phyloP scores from a whole-genome alignment of 148 eudicot genomes.

The Chenopodium formosanum region DNA sequence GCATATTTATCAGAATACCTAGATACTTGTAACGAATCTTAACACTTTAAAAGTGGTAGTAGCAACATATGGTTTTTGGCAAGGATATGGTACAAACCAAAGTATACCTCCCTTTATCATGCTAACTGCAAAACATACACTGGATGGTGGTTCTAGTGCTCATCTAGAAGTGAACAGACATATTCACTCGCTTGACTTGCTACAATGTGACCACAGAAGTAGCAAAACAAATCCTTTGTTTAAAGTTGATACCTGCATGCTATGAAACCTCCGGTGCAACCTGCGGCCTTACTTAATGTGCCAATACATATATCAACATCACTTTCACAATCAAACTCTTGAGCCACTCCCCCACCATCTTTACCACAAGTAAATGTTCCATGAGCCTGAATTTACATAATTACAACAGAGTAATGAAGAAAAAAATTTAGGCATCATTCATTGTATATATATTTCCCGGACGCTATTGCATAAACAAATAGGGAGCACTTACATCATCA shows the following conservation, averaged over 20 bases:
- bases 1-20: background rate
- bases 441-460: no score
- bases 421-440: background rate
- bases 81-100: background rate
- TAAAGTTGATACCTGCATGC: conserved; percentile 75
- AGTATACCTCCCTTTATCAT: background rate
- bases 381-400: conserved; percentile 65
- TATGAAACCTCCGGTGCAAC: conserved; percentile 95
- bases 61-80: background rate
- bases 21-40: background rate
- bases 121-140: background rate
- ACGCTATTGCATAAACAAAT: background rate
- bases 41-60: no score
- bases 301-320: conserved; percentile 92
- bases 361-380: conserved; percentile 93
- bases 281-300: conserved; percentile 96
- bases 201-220: background rate
- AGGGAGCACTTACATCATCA: conserved; percentile 76
- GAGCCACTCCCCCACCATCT: conserved; percentile 91
- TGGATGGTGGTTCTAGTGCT: background rate
- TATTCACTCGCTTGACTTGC: background rate
- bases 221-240: background rate
- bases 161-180: conserved; percentile 1
- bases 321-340: conserved; percentile 70
- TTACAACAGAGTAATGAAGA: background rate